A percentile compares a stretch with the other conserved stretches of the same genome.
Evolutionary conservation across 768 basidiomycete species (phyloP).

Genomic region (Ephemerocybe angulata): DNA sequence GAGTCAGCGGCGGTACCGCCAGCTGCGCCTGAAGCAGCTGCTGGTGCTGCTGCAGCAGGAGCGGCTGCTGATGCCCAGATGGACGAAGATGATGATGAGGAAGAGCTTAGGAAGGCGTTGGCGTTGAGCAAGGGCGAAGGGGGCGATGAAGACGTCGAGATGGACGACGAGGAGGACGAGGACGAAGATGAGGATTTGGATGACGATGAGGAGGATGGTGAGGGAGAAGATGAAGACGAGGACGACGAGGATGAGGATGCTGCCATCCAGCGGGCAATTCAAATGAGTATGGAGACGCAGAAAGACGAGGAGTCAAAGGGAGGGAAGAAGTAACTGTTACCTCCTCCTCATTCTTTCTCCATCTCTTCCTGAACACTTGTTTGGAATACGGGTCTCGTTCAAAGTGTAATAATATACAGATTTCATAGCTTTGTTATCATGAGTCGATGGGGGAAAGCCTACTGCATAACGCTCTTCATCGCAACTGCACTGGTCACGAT

Average conservation of each 20-base stretch:
- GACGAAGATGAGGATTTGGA: constrained; percentile 72
- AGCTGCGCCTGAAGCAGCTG: constrained; percentile 37
- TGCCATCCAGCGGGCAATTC: constrained; percentile 86
- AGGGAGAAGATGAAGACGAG: constrained; percentile 62
- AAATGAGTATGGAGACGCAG: constrained; percentile 83
- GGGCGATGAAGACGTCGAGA: constrained; percentile 50
- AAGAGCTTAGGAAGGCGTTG: constrained; percentile 70
- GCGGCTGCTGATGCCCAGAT: constrained; percentile 29
- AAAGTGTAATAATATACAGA: neutral
- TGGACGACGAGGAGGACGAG: constrained; percentile 60
- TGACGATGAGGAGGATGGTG: constrained; percentile 44
- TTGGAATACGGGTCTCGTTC: neutral
- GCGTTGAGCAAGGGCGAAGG: constrained; percentile 63
- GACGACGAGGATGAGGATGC: constrained; percentile 71
- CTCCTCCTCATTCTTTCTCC: neutral
- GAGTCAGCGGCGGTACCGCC: too few species aligned
- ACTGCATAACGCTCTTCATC: constrained; percentile 65
- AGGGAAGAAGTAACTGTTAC: constrained; percentile 27
- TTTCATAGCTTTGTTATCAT: neutral
- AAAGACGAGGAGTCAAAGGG: constrained; percentile 47
- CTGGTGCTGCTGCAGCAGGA: constrained; percentile 17
- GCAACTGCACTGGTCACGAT: constrained; percentile 78
- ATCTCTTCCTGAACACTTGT: neutral
- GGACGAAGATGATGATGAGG: constrained; percentile 74
- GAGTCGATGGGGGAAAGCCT: too few species aligned